Base-by-base conservation (phyloP, 1,139 yeast genomes). In the Insectozyma bohioensis region DNA sequence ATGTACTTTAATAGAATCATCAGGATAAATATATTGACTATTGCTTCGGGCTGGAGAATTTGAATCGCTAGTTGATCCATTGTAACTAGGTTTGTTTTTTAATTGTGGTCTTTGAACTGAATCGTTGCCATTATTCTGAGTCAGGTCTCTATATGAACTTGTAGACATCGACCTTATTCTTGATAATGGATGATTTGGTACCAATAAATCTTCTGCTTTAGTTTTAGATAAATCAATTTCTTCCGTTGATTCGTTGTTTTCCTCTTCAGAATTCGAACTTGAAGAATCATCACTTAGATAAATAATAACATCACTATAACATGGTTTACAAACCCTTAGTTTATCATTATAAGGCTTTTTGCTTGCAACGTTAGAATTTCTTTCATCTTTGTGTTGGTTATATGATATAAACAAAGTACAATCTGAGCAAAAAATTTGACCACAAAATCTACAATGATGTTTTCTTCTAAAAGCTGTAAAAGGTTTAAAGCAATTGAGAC, bases 361-460 rank as follows among this genome's bases (percentile, higher is more conserved):
- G 6, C 38, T 41, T 1, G 48, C 37, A n/a, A 74, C 72, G 1
- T 48, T 50, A 12, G 46, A 43, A 16, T 42, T 47, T 27, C 72
- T 39, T 39, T 67, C 70, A 33, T 64, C 71, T 39, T 64, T 67
- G 41, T 87, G 86, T 48, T 78, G 79, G 25, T 76, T 78, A 25
- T 95, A 95, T 2, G 87, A 74, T 9, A 88, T 78, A 44, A 87
- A 73, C 3, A 77, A 62, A 0, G 97, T 88, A 56, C 98, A 92
- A n/a, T 75, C 72, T 20, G 86, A 74, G 56, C 98, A 92, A 51
- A 88, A 92, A 26, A 92, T 92, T 55, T 90, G 97, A 2, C 97
- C 97, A 59, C 98, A 92, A 32, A 90, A 80, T 31, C 98, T 67
- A 52, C 98, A 92, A 56, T 92, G 98, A 54, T 92, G 98, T 46